Base-by-base conservation (phyloP, 176 grass and related monocot species). In the Avena eriantha region DNA sequence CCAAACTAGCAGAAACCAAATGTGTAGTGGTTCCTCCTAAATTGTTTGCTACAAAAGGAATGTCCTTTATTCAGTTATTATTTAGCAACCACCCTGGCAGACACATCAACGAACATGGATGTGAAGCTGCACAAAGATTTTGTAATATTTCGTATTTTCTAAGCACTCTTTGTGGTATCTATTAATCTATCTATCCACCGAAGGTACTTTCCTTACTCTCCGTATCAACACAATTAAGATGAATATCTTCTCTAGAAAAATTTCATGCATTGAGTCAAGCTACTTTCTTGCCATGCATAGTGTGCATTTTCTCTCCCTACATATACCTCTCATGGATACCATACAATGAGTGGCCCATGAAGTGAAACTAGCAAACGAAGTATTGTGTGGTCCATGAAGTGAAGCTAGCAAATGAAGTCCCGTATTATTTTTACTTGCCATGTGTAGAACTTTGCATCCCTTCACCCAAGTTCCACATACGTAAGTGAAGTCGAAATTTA, bases 381-480 rank as follows among this genome's bases (percentile, higher is more conserved):
- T 4, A 39, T 2, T 39, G 36, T 3, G 36, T 39, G 36, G 36
- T 39, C 36, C 4, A 22, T 46, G 21, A 43, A 43, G 41, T 22
- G 36, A 39, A 39, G 36, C 36, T 39, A 39, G 36, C 36, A 4
- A 39, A 39, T 5, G 36, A 39, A 39, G 36, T 39, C 36, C 5
- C n/a, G n/a, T n/a, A n/a, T 39, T 39, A 5, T 19, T 69, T 70
- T 8, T 19, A n/a, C n/a, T n/a, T n/a, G n/a, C n/a, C 3, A 43
- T 70, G 35, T 70, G 18, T 70, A 12, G 69, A 4, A 45, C 10
- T 71, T 72, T 46, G 4, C n/a, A 46, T 14, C 21, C 39, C 21
- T 43, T 12, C n/a, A n/a, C 2, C 29, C 29, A 16, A 34, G 15
- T 53, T 53, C 86, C 24, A 95, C 79, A 72, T 72, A n/a, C 21